Percentiles rank a stretch among this genome's conserved stretches.
These are phyloP conservation scores for Candida morakotiae DNA, from an alignment of 805 yeast species.

Conservation along the genomic window DNA sequence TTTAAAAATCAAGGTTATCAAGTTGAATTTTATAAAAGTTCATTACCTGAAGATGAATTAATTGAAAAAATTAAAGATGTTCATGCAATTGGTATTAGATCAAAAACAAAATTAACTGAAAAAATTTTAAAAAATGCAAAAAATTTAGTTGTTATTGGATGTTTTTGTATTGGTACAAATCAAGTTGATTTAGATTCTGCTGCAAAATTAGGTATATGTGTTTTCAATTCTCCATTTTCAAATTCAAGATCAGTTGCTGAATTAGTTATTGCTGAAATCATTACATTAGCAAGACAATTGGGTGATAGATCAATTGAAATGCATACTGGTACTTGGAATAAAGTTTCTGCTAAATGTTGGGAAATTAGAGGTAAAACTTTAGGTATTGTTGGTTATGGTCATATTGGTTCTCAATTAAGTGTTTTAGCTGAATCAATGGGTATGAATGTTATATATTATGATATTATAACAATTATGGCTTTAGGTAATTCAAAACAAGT, in stretches of 20 bases:
- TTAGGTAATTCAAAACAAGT: constrained; percentile 97
- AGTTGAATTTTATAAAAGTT: constrained; percentile 87
- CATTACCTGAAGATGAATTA: constrained; percentile 87
- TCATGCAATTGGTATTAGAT: constrained; percentile 97
- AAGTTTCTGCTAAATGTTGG: constrained; percentile 94
- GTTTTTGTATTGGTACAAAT: constrained; percentile 99
- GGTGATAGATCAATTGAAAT: constrained; percentile 95
- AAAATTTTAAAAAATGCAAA: constrained; percentile 80
- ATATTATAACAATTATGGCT: constrained; percentile 88
- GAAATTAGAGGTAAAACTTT: constrained; percentile 98
- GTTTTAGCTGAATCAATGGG: constrained; percentile 98
- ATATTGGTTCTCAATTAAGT: constrained; percentile 94
- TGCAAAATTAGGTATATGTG: constrained; percentile 90
- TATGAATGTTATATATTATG: constrained; percentile 93
- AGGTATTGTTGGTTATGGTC: constrained; percentile 97
- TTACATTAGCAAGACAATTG: constrained; percentile 89
- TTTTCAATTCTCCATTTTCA: constrained; percentile 97
- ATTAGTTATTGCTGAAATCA: constrained; percentile 91
- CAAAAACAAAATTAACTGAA: constrained; percentile 86
- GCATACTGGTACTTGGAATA: constrained; percentile 97
- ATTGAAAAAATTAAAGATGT: constrained; percentile 90
- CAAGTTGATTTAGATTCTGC: constrained; percentile 93
- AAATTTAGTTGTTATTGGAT: constrained; percentile 86
- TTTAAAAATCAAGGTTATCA: constrained; percentile 91
- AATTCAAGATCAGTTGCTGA: constrained; percentile 99